phyloP scores from a whole-genome alignment of 441 rosid genomes.

The Croton laevigatus region DNA sequence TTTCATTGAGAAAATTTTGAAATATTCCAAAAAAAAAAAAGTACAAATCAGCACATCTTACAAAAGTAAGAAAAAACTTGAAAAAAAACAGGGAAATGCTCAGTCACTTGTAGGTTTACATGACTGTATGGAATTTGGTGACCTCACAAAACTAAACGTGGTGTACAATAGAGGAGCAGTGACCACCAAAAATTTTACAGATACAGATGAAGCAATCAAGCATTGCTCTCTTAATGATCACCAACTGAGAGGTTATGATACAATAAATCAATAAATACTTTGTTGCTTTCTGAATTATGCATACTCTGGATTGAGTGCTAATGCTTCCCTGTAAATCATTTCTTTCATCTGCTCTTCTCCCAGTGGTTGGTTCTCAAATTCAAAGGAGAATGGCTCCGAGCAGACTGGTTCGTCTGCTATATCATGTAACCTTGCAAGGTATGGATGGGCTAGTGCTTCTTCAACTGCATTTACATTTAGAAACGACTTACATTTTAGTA shows the following conservation, averaged over 20 bases:
- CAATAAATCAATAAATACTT: constrained; percentile 8
- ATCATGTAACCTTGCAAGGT: constrained; percentile 77
- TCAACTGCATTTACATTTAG: constrained; percentile 61
- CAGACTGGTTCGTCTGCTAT: constrained; percentile 86
- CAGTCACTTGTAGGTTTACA: not conserved
- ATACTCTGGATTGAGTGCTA: constrained; percentile 66
- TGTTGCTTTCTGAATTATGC: constrained; percentile 23
- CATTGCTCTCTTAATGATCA: not conserved
- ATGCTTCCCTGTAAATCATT: constrained; percentile 73
- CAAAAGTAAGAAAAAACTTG: not conserved
- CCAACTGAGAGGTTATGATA: not conserved
- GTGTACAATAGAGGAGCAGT: not conserved
- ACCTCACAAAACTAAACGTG: constrained; percentile 1
- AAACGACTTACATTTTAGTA: not conserved
- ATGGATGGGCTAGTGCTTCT: constrained; percentile 85
- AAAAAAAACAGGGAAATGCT: not conserved
- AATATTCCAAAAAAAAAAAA: constrained; percentile 3
- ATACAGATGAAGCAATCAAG: not conserved
- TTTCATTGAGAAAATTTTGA: constrained; percentile 1
- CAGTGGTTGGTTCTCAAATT: constrained; percentile 73
- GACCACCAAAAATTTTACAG: constrained; percentile 3
- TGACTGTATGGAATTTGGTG: not conserved
- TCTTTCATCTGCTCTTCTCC: constrained; percentile 94
- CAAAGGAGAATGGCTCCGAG: constrained; percentile 67
- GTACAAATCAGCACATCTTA: not conserved